A percentile compares a stretch with the other conserved stretches of the same genome.
Conservation (phyloP, 441 rosid genomes). For the Raphanus hybrid region DNA sequence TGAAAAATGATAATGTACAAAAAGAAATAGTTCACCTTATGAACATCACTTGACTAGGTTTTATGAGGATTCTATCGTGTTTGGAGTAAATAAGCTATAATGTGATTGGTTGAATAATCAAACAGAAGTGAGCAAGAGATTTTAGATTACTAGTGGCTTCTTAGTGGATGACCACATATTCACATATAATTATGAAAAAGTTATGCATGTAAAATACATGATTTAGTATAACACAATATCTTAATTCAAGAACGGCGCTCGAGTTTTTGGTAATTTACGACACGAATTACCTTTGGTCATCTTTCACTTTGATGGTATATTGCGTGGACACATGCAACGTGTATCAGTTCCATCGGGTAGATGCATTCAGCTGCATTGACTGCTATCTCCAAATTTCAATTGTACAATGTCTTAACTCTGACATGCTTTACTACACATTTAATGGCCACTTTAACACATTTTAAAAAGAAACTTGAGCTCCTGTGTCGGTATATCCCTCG, state of each 20-base stretch:
- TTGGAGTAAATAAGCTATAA: too few relatives aligned
- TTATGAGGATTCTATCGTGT: too few relatives aligned
- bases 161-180: too few relatives aligned
- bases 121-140: too few relatives aligned
- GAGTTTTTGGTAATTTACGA: neutral
- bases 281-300: neutral
- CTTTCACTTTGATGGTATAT: neutral
- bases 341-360: neutral
- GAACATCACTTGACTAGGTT: too few relatives aligned
- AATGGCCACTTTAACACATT: neutral
- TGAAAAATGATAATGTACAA: too few relatives aligned
- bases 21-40: too few relatives aligned
- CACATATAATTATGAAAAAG: too few relatives aligned
- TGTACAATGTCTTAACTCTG: neutral
- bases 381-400: neutral
- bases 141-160: too few relatives aligned
- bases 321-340: neutral
- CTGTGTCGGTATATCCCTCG: neutral
- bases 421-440: slow-evolving; percentile 1
- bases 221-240: neutral
- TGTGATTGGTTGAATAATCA: too few relatives aligned
- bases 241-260: neutral
- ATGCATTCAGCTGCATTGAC: slow-evolving; percentile 10
- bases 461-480: neutral
- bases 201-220: neutral